Conservation (phyloP, 2,329 filamentous ascomycete species). For the Paracoccidioides brasiliensis region DNA sequence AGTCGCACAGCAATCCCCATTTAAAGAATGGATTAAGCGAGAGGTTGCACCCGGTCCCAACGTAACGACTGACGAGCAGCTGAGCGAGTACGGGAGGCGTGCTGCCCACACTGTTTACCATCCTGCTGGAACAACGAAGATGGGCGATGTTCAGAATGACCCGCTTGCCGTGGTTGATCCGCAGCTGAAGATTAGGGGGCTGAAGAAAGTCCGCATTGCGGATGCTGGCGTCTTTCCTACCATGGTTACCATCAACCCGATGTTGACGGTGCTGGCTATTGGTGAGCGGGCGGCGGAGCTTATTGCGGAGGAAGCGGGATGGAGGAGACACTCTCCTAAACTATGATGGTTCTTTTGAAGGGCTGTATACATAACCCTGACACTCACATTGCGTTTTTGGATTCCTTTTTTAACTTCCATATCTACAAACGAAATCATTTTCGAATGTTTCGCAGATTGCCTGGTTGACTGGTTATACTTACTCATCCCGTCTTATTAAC, state of each 20-base stretch:
- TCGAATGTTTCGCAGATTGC: too few relatives aligned
- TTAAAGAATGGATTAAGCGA: conserved; percentile 69
- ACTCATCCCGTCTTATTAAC: too few relatives aligned
- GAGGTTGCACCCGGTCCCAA: conserved; percentile 67
- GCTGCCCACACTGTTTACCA: conserved; percentile 85
- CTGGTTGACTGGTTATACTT: too few relatives aligned
- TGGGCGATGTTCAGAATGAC: conserved; percentile 61
- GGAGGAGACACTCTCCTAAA: conserved; percentile 45
- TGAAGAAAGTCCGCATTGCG: conserved; percentile 64
- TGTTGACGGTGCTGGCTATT: conserved; percentile 75
- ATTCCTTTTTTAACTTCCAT: too few relatives aligned
- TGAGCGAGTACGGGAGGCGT: conserved; percentile 67
- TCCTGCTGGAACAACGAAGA: conserved; percentile 78
- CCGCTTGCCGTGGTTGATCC: conserved; percentile 67
- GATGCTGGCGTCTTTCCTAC: conserved; percentile 82
- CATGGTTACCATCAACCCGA: conserved; percentile 77
- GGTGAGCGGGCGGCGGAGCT: conserved; percentile 77
- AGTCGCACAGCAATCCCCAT: conserved; percentile 61
- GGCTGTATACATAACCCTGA: too few relatives aligned
- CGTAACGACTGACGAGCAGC: conserved; percentile 62
- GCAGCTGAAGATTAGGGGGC: conserved; percentile 56
- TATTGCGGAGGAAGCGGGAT: conserved; percentile 60
- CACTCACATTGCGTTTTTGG: too few relatives aligned
- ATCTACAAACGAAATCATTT: too few relatives aligned
- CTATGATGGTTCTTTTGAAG: conserved; percentile 27